Evolutionary conservation across 2,329 filamentous ascomycete species (phyloP).

Genomic region (Thermothelomyces thermophilus): DNA sequence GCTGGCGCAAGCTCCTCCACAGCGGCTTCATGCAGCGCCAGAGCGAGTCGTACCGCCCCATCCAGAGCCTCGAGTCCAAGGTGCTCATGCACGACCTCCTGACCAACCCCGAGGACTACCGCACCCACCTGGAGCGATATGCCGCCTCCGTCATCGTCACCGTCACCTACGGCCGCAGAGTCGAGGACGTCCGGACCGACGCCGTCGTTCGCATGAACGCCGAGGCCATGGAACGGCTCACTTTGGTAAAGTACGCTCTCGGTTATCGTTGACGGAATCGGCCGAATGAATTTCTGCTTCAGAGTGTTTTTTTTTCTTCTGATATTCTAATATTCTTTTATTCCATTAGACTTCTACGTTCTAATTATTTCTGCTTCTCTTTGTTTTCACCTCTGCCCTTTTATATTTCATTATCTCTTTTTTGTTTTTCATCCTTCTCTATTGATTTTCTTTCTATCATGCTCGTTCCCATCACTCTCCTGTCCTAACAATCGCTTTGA

Average conservation of each 20-base stretch:
- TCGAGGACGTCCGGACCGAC: constrained; percentile 32
- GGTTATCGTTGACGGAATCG: background rate
- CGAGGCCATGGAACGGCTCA: constrained; percentile 38
- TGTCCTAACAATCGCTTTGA: background rate
- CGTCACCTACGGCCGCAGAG: constrained; percentile 36
- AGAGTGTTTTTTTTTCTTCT: no score
- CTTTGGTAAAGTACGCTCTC: constrained; percentile 35
- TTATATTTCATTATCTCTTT: no score
- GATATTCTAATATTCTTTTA: no score
- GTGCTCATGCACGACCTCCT: constrained; percentile 36
- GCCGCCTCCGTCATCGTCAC: constrained; percentile 39
- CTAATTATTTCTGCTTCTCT: background rate
- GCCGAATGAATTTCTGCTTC: no score
- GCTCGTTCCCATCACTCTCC: no score
- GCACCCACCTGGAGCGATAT: constrained; percentile 31
- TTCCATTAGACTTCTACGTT: no score
- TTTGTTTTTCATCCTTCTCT: no score
- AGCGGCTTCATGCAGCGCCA: constrained; percentile 38
- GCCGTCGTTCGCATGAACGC: constrained; percentile 34
- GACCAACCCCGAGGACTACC: constrained; percentile 26
- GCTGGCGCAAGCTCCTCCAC: constrained; percentile 39
- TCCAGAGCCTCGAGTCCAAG: constrained; percentile 37
- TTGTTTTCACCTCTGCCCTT: background rate
- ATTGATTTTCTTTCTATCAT: no score
- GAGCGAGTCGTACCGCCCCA: constrained; percentile 36